These are phyloP conservation scores for Fraxinus velutina DNA, from an alignment of 305 asterid species.

Conservation along the genomic window DNA sequence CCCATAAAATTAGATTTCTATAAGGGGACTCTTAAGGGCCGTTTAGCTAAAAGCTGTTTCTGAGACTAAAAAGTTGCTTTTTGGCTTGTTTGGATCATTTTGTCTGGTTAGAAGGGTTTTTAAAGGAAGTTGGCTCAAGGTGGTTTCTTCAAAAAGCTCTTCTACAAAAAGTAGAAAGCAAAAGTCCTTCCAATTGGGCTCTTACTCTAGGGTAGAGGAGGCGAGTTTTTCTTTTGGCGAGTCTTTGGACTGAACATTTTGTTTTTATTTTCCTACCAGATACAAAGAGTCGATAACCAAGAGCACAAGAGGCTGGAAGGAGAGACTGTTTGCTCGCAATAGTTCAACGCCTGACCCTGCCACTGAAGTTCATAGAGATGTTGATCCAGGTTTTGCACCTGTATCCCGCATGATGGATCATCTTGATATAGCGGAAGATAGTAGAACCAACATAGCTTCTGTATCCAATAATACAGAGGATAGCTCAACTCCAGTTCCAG, in stretches of 20 bases:
- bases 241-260: constrained; percentile 14
- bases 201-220: not conserved
- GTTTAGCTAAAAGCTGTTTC: not conserved
- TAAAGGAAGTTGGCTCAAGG: not conserved
- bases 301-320: constrained; percentile 94
- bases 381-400: constrained; percentile 30
- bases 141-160: not conserved
- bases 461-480: constrained; percentile 25
- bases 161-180: not conserved
- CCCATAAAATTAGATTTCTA: not conserved
- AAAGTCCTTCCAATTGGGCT: not conserved
- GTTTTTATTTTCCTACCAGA: constrained; percentile 29
- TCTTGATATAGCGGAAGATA: constrained; percentile 29
- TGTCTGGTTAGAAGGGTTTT: not conserved
- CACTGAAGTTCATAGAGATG: constrained; percentile 45
- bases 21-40: not conserved
- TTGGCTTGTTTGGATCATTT: not conserved
- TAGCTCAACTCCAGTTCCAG: constrained; percentile 24
- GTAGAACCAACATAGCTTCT: constrained; percentile 11
- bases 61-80: not conserved
- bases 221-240: not conserved
- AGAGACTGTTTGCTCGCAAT: constrained; percentile 70
- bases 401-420: constrained; percentile 34
- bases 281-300: constrained; percentile 82
- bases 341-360: constrained; percentile 28